Evolutionary conservation across 2,329 filamentous ascomycete genomes (phyloP).

Genomic region (Fusarium agapanthi): DNA sequence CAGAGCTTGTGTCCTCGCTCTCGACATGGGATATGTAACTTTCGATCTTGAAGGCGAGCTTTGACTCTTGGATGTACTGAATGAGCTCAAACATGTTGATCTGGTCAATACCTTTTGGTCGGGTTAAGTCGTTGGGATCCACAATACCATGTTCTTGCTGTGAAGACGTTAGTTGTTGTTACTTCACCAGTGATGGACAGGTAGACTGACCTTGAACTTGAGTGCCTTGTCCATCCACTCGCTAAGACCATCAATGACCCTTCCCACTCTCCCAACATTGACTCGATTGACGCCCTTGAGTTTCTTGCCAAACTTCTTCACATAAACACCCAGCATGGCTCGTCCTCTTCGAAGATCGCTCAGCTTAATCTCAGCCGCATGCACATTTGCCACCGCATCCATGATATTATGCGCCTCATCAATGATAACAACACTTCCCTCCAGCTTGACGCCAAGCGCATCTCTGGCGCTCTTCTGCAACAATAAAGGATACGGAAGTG

Average conservation of each 20-base stretch:
- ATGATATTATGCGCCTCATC: conserved; percentile 98
- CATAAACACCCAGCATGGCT: conserved; percentile 80
- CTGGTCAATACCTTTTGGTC: conserved; percentile 89
- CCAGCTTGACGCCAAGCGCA: conserved; percentile 84
- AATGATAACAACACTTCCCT: conserved; percentile 90
- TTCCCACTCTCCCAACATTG: conserved; percentile 87
- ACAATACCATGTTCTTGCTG: conserved; percentile 70
- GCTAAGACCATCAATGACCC: conserved; percentile 81
- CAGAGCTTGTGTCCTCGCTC: conserved; percentile 51
- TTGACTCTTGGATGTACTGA: conserved; percentile 88
- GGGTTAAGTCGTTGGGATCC: conserved; percentile 75
- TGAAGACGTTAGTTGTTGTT: background rate
- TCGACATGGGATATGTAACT: conserved; percentile 77
- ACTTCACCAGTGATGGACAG: background rate
- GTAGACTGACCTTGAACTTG: conserved; percentile 54
- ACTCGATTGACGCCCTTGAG: conserved; percentile 91
- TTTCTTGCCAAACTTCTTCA: conserved; percentile 86
- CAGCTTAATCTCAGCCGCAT: conserved; percentile 80
- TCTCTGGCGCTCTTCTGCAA: conserved; percentile 88
- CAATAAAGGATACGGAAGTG: conserved; percentile 89
- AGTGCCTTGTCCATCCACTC: conserved; percentile 70
- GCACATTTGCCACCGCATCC: conserved; percentile 89
- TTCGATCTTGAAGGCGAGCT: conserved; percentile 93
- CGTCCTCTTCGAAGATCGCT: conserved; percentile 77
- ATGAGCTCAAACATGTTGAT: conserved; percentile 93